Base-by-base conservation (phyloP, 2,329 filamentous ascomycete species). In the Incumbomyces delicatus region DNA sequence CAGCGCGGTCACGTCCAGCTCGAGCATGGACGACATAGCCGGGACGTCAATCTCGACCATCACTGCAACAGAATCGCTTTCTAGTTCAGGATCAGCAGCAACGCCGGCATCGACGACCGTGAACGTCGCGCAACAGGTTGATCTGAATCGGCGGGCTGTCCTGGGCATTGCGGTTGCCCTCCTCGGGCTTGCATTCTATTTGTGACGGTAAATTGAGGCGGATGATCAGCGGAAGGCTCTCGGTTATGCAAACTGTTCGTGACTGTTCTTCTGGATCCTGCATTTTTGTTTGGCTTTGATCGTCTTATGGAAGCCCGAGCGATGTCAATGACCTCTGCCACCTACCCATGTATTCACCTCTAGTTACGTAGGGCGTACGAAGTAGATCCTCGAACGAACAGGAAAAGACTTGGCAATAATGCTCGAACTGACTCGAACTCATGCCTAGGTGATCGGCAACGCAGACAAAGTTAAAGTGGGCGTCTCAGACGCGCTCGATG, bases 41-140 rank as follows among this genome's bases (percentile, higher is more conserved):
- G 32, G 34, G 3, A 41, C 41, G n/a, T 49, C 47, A 36, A 14
- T 48, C 35, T 20, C 39, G 27, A 40, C 46, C n/a, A 37, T 6
- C 5, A 32, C 27, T n/a, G n/a, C 33, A 12, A n/a, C 33, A 6
- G 33, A n/a, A 4, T 35, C 16, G 16, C 16, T 16, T 16, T 14
- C 32, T 11, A 30, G 11, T 27, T 27, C 22, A 27, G 34, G 31
- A 27, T 22, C 41, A 41, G 10, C 38, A 29, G 17, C 38, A 41
- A 13, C 40, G 5, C 17, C 40, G 17, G 7, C 27, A 16, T 33
- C 40, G 17, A n/a, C 30, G 7, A 32, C 40, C 7, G 16, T 30
- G 22, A 32, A 32, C 27, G 17, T 42, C 20, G 40, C 27, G 12
- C 40, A 42, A 29, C 27, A 30, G 6, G 12, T 42, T 8, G 30